phyloP scores from a whole-genome alignment of 1,284 basidiomycete genomes.

The Papiliotrema laurentii region DNA sequence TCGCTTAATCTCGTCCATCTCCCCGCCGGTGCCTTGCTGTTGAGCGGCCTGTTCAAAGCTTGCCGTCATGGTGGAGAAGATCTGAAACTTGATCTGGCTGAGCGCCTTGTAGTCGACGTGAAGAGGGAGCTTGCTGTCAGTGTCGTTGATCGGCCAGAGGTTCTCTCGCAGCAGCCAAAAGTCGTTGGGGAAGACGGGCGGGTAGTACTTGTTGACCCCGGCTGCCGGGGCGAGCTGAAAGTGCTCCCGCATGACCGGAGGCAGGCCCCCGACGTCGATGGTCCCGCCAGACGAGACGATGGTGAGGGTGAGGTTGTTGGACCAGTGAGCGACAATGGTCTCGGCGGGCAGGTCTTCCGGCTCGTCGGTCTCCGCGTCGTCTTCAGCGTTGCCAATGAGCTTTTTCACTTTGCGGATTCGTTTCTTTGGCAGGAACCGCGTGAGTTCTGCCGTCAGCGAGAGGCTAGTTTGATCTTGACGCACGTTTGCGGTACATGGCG shows the following conservation, averaged over 20 bases:
- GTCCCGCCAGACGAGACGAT: conserved; percentile 66
- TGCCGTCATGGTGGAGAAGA: conserved; percentile 71
- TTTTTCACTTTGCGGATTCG: conserved; percentile 79
- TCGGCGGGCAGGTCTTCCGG: conserved; percentile 13
- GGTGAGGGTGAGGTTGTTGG: conserved; percentile 78
- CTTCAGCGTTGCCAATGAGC: conserved; percentile 55
- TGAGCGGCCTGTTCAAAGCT: conserved; percentile 72
- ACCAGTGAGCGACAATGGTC: conserved; percentile 69
- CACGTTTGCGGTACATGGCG: conserved; percentile 75
- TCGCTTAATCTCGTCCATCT: conserved; percentile 88
- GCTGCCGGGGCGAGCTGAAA: conserved; percentile 53
- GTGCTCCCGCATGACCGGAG: conserved; percentile 55
- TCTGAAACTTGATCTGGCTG: conserved; percentile 68
- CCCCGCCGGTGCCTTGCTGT: conserved; percentile 62
- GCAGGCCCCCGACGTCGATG: conserved; percentile 59
- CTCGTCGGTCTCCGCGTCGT: conserved; percentile 22
- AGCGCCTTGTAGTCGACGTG: conserved; percentile 79
- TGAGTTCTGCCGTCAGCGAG: conserved; percentile 61
- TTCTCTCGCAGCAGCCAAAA: conserved; percentile 84
- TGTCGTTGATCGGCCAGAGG: conserved; percentile 71
- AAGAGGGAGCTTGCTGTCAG: conserved; percentile 68
- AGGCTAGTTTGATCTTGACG: conserved; percentile 35
- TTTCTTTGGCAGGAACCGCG: conserved; percentile 68
- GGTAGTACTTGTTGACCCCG: conserved; percentile 65
- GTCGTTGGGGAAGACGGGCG: conserved; percentile 88